phyloP scores from a whole-genome alignment of 371 early-diverging fungal genomes.

The Mucor plumbeus region DNA sequence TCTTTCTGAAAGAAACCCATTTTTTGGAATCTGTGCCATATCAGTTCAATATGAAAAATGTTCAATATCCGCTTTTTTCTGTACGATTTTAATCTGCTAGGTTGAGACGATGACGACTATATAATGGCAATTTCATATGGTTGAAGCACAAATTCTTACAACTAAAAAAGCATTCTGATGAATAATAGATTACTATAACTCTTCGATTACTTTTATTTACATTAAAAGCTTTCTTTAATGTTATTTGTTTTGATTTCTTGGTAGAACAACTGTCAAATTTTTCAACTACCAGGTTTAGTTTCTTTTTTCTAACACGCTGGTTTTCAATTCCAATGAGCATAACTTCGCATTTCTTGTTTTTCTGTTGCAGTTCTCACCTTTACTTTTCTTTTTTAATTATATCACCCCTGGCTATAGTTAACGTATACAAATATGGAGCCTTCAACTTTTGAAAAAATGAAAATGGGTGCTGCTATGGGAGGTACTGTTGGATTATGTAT shows the following conservation, averaged over 20 bases:
- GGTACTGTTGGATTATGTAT: slow-evolving; percentile 84
- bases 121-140: too few species aligned
- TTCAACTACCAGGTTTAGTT: not conserved
- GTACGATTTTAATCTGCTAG: too few species aligned
- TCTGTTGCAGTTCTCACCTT: not conserved
- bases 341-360: not conserved
- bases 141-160: too few species aligned
- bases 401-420: not conserved
- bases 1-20: too few species aligned
- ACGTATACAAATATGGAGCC: slow-evolving; percentile 55
- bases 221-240: not conserved
- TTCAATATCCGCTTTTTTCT: too few species aligned
- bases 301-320: not conserved
- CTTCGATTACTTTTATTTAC: not conserved
- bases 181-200: too few species aligned
- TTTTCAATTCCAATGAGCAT: not conserved
- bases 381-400: not conserved
- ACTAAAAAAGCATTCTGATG: too few species aligned
- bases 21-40: too few species aligned
- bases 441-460: slow-evolving; percentile 71
- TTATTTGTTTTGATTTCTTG: not conserved
- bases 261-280: not conserved
- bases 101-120: too few species aligned
- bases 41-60: too few species aligned
- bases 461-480: slow-evolving; percentile 86